Base-by-base conservation (phyloP, 805 yeast genomes). In the Metschnikowia continentalis region DNA sequence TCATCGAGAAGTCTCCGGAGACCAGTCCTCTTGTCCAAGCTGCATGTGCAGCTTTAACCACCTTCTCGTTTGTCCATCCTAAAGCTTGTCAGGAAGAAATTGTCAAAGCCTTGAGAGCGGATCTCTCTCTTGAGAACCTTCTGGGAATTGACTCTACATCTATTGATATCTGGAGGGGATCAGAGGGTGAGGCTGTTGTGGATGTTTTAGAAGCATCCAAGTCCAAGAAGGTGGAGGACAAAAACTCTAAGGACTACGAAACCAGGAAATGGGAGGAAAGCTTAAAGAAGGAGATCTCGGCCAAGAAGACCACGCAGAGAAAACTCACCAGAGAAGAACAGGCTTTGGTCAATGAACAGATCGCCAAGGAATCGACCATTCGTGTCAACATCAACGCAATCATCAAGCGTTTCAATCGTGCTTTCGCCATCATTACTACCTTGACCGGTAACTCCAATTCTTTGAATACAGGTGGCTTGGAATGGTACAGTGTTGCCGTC, bases 221-320 rank as follows among this genome's bases (percentile, higher is more conserved):
- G 49, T 43, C 62, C 2, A 78, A 74, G 61, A 68, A 68, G 33
- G 72, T 69, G 4, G 81, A 82, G 13, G 81, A 81, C 62, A 88
- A 87, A 64, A 88, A 88, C 63, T 72, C 88, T 1, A 90, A 84
- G 62, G 96, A 90, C 61, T 89, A 89, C 60, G 96, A 86, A 60
- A 86, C 91, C 2, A 71, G 80, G 52, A 83, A 88, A 65, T 92
- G 98, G 98, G 99, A 94, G 63, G 90, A 85, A 58, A 79, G 80
- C 47, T 78, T 94, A 32, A 81, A 92, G 60, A 82, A 82, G 55
- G 92, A 90, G 61, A 74, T 90, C 35, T 83, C 86, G 1, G 75
- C 76, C 48, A 83, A 83, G 64, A 76, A 78, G 54, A 58, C 63
- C n/a, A 61, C 62, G 8, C 83, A 78, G 67, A 83, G 77, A 66